Conservation (phyloP, 495 filamentous ascomycete genomes). For the Eremomyces bilateralis region DNA sequence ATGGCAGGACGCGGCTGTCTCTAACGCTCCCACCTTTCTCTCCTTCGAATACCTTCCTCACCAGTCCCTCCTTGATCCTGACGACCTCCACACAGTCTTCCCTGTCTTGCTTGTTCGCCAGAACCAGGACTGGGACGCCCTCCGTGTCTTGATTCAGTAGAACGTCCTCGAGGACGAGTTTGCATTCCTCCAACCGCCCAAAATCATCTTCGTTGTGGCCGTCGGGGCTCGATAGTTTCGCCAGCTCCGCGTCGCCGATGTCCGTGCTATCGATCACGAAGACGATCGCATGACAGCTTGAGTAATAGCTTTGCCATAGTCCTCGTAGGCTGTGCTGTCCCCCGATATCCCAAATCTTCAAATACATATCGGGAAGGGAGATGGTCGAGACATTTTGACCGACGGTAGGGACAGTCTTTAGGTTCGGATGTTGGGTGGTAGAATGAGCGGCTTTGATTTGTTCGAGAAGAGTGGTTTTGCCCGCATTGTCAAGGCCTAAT, state of each 20-base stretch:
- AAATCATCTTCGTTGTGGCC: conserved; percentile 26
- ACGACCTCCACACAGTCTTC: conserved; percentile 97
- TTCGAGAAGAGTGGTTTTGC: conserved; percentile 94
- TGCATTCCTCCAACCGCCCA: conserved; percentile 66
- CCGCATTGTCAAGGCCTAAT: conserved; percentile 91
- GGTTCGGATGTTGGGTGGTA: conserved; percentile 24
- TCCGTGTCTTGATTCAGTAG: conserved; percentile 66
- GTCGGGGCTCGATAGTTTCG: conserved; percentile 7
- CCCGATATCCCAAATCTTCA: conserved; percentile 97
- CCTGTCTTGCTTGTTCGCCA: conserved; percentile 94
- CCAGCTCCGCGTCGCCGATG: conserved; percentile 53
- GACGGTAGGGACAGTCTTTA: conserved; percentile 81
- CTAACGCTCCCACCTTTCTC: conserved; percentile 65
- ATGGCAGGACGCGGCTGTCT: conserved; percentile 77
- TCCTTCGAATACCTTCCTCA: conserved; percentile 84
- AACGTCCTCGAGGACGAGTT: conserved; percentile 72
- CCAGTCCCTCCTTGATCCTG: conserved; percentile 84
- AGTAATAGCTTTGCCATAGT: conserved; percentile 92
- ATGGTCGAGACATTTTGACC: conserved; percentile 92
- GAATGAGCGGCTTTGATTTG: conserved; percentile 61
- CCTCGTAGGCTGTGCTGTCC: conserved; percentile 74
- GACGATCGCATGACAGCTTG: conserved; percentile 83
- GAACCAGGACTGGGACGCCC: conserved; percentile 73
- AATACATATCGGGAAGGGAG: conserved; percentile 69
- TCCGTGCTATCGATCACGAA: conserved; percentile 92